A percentile compares a stretch with the other conserved stretches of the same genome.
Conservation (phyloP, 257 asterid species). For the Cruciata laevipes region DNA sequence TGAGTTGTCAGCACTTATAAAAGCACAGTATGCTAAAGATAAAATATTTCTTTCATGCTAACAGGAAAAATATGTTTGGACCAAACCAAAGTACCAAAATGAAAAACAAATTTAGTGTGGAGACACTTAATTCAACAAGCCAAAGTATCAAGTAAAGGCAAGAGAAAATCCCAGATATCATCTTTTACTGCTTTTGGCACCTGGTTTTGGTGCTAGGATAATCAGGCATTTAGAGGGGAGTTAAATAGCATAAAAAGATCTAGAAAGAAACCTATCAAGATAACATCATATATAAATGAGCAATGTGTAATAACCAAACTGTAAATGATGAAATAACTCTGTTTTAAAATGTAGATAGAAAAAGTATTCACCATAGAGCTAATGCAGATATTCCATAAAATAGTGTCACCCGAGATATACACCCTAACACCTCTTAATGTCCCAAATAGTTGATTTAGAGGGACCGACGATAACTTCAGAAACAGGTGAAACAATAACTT, state of each 20-base stretch:
- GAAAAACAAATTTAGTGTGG: neutral
- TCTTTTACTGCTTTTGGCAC: neutral
- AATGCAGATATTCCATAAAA: neutral
- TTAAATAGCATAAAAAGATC: neutral
- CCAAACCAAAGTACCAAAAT: neutral
- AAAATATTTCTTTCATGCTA: neutral
- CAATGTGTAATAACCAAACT: neutral
- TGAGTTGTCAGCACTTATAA: neutral
- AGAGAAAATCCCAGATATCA: neutral
- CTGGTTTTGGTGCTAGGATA: neutral
- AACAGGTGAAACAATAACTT: conserved; percentile 24
- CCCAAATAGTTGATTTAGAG: neutral
- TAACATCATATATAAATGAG: neutral
- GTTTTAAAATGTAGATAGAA: neutral
- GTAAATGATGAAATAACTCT: neutral
- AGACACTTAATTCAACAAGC: neutral
- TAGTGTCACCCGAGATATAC: neutral
- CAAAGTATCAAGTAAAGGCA: neutral
- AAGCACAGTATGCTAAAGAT: neutral
- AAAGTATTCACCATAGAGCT: neutral
- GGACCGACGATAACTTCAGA: neutral
- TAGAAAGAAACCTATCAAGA: neutral
- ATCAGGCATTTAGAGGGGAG: neutral
- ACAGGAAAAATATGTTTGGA: neutral
- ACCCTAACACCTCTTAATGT: neutral